A percentile compares a stretch with the other conserved stretches of the same genome.
These are phyloP conservation scores for Fusarium multiceps DNA, from an alignment of 2,329 filamentous ascomycete species.

Conservation along the genomic window DNA sequence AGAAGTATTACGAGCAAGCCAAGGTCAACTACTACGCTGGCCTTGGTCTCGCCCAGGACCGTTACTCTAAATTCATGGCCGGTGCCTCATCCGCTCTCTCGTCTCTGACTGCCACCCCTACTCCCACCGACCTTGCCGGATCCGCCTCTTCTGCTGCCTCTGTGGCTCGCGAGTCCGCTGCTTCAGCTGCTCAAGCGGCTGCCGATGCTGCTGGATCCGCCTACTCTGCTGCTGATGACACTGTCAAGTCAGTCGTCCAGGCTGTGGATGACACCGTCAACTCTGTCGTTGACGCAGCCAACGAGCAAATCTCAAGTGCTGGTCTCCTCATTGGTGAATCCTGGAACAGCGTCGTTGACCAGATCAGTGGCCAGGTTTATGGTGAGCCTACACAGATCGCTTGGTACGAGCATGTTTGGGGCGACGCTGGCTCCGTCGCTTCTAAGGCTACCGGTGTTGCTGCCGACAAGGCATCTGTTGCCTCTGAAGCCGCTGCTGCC, in stretches of 20 bases:
- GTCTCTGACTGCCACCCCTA: slow-evolving; percentile 68
- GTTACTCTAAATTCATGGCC: slow-evolving; percentile 79
- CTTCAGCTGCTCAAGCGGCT: slow-evolving; percentile 58
- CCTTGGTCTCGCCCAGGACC: slow-evolving; percentile 80
- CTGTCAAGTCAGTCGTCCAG: slow-evolving; percentile 53
- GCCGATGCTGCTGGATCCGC: slow-evolving; percentile 63
- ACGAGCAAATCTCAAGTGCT: slow-evolving; percentile 52
- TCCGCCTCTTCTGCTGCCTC: slow-evolving; percentile 64
- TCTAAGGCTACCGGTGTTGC: slow-evolving; percentile 66
- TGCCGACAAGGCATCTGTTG: slow-evolving; percentile 51
- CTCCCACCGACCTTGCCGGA: slow-evolving; percentile 64
- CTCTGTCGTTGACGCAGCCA: slow-evolving; percentile 59
- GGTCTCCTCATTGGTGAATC: slow-evolving; percentile 54
- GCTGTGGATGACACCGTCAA: slow-evolving; percentile 54
- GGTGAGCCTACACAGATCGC: slow-evolving; percentile 71
- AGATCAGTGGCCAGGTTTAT: slow-evolving; percentile 76
- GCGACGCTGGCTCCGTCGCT: slow-evolving; percentile 66
- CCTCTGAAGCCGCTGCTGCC: slow-evolving; percentile 59
- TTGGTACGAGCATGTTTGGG: slow-evolving; percentile 62
- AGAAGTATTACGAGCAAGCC: slow-evolving; percentile 70
- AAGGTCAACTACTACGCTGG: slow-evolving; percentile 79
- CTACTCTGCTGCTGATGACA: slow-evolving; percentile 56
- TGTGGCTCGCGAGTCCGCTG: slow-evolving; percentile 59
- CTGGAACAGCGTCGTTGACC: slow-evolving; percentile 62
- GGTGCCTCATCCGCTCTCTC: slow-evolving; percentile 78